Percentiles rank a stretch among this genome's conserved stretches.
phyloP scores from a whole-genome alignment of 2,329 filamentous ascomycete genomes.

The Cladosporium sp. region DNA sequence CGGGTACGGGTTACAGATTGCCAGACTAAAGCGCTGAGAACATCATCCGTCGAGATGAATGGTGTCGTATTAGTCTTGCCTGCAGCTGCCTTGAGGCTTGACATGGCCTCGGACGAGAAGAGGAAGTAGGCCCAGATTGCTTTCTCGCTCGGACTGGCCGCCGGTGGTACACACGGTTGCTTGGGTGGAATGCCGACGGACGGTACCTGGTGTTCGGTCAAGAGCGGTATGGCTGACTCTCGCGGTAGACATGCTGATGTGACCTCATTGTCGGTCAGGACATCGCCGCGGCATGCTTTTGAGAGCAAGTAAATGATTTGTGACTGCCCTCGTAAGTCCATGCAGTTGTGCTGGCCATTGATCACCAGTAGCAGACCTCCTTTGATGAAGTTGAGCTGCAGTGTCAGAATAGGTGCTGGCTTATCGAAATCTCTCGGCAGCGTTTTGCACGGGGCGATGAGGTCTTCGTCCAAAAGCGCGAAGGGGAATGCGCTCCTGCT shows the following conservation, averaged over 20 bases:
- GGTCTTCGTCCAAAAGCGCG: slow-evolving; percentile 9
- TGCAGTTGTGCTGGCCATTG: slow-evolving; percentile 12
- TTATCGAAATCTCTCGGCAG: not conserved
- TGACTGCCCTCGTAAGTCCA: slow-evolving; percentile 16
- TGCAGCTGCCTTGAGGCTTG: not conserved
- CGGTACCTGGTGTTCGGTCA: not conserved
- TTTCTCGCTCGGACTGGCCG: not conserved
- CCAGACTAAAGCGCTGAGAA: slow-evolving; percentile 12
- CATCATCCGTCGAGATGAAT: slow-evolving; percentile 14
- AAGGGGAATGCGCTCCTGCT: slow-evolving; percentile 5
- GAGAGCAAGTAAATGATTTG: slow-evolving; percentile 12
- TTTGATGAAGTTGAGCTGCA: slow-evolving; percentile 14
- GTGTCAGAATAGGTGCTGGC: slow-evolving; percentile 8
- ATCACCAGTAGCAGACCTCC: slow-evolving; percentile 15
- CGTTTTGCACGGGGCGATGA: slow-evolving; percentile 8
- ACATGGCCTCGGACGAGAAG: not conserved
- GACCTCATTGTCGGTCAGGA: not conserved
- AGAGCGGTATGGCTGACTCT: not conserved
- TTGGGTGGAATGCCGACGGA: not conserved
- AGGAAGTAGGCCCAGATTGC: not conserved
- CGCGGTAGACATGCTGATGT: not conserved
- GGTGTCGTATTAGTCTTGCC: not conserved
- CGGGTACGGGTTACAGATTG: slow-evolving; percentile 9
- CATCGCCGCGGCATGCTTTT: slow-evolving; percentile 12
- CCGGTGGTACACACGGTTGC: not conserved